Evolutionary conservation across 2,329 filamentous ascomycete genomes (phyloP).

Genomic region (Fusarium stilboides): DNA sequence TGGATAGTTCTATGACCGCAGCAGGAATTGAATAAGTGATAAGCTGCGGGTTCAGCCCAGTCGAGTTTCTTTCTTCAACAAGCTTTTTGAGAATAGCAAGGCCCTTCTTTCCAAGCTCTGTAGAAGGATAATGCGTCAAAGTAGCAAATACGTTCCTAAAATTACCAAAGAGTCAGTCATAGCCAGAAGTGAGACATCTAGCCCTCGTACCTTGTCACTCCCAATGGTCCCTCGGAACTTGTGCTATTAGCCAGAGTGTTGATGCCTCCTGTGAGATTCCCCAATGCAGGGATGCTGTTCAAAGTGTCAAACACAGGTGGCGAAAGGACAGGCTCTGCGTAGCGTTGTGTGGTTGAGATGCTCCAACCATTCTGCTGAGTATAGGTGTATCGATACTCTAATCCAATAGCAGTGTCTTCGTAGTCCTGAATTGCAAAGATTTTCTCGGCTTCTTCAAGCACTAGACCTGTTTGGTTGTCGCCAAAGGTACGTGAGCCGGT

Average conservation of each 20-base stretch:
- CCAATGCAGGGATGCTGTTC: not conserved
- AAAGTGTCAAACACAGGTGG: not conserved
- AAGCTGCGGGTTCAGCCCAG: not conserved
- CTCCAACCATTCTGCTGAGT: not conserved
- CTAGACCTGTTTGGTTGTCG: not conserved
- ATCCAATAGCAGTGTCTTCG: not conserved
- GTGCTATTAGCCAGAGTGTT: not conserved
- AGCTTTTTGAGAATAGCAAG: not conserved
- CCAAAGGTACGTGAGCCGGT: constrained; percentile 7
- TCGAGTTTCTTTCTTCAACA: not conserved
- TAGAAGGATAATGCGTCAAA: not conserved
- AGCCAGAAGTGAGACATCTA: too few relatives aligned
- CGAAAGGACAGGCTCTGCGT: not conserved
- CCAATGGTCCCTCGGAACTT: not conserved
- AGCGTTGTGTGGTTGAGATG: not conserved
- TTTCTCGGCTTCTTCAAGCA: not conserved
- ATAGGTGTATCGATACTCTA: not conserved
- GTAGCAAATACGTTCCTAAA: not conserved
- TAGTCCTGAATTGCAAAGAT: not conserved
- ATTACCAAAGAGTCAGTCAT: too few relatives aligned
- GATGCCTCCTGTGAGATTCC: not conserved
- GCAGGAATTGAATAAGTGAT: not conserved
- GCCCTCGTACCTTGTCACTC: not conserved
- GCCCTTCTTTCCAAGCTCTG: not conserved
- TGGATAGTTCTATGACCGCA: not conserved